phyloP scores from a whole-genome alignment of 148 eudicot genomes.

The Euryodendron excelsum region DNA sequence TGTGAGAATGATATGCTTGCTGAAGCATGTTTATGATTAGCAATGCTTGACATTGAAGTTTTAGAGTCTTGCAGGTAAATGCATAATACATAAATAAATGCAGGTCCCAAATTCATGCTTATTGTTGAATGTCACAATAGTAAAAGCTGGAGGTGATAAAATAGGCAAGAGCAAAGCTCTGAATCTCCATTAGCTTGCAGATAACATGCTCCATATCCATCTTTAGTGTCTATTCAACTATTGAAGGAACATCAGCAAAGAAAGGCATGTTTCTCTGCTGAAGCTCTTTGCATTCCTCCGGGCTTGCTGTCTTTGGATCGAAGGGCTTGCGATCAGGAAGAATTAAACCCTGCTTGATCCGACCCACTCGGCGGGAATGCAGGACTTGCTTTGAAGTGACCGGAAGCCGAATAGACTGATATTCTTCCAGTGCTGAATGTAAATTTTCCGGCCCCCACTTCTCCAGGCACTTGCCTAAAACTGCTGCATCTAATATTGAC shows the following conservation, averaged over 20 bases:
- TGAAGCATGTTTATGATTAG: too few species aligned
- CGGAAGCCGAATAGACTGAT: slow-evolving; percentile 57
- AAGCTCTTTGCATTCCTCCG: slow-evolving; percentile 51
- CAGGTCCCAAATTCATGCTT: too few species aligned
- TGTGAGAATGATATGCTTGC: too few species aligned
- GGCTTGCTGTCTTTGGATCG: slow-evolving; percentile 37
- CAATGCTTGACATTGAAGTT: too few species aligned
- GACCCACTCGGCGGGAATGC: slow-evolving; percentile 67
- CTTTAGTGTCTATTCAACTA: slow-evolving; percentile 9
- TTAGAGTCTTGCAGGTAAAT: too few species aligned
- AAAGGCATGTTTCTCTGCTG: slow-evolving; percentile 67
- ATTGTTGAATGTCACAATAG: too few species aligned
- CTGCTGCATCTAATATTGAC: slow-evolving; percentile 78
- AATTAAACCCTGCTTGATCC: slow-evolving; percentile 70
- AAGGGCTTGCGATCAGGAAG: slow-evolving; percentile 38
- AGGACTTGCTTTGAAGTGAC: slow-evolving; percentile 58
- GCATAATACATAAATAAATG: too few species aligned
- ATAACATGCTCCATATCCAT: too few species aligned
- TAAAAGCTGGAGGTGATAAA: too few species aligned
- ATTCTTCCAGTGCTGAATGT: slow-evolving; percentile 51
- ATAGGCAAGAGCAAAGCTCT: too few species aligned
- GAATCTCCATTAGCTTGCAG: too few species aligned
- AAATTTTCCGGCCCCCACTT: slow-evolving; percentile 55
- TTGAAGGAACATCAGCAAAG: slow-evolving; percentile 47
- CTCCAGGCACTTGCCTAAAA: slow-evolving; percentile 64